Evolutionary conservation across 2,329 filamentous ascomycete genomes (phyloP).

Genomic region (Colletotrichum tamarilloi): DNA sequence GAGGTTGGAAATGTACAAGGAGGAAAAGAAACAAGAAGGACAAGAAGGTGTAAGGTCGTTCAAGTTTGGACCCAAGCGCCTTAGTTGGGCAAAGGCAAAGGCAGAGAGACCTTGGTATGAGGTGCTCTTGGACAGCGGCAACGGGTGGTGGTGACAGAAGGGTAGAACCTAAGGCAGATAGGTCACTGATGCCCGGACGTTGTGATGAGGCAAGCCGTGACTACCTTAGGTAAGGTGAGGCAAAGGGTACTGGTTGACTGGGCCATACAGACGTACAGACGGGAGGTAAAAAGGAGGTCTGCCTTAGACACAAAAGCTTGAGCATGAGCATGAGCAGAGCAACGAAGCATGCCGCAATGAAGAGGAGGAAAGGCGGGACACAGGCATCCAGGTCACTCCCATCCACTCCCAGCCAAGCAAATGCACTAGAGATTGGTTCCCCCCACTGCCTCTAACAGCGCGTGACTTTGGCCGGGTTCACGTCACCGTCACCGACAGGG

Average conservation of each 20-base stretch:
- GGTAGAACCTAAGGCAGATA: constrained; percentile 2
- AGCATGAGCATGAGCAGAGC: background rate
- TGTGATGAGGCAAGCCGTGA: constrained; percentile 21
- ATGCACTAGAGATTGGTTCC: constrained; percentile 26
- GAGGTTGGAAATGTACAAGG: background rate
- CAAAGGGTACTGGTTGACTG: too few species aligned
- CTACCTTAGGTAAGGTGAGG: background rate
- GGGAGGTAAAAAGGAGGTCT: constrained; percentile 3
- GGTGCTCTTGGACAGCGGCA: background rate
- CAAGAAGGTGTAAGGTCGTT: background rate
- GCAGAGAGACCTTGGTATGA: background rate
- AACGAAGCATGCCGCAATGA: background rate
- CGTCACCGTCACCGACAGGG: constrained; percentile 34
- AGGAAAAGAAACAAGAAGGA: background rate
- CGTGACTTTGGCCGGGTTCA: constrained; percentile 34
- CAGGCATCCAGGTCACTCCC: background rate
- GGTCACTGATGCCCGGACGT: background rate
- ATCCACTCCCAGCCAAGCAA: background rate
- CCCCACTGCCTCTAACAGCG: constrained; percentile 28
- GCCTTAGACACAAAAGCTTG: background rate
- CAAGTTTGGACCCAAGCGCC: background rate
- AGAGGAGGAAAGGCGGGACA: background rate
- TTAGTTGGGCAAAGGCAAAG: background rate
- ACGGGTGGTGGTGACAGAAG: background rate
- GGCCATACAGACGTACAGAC: background rate